Conservation (phyloP, 139 green algal genomes). For the Closterium sp. region DNA sequence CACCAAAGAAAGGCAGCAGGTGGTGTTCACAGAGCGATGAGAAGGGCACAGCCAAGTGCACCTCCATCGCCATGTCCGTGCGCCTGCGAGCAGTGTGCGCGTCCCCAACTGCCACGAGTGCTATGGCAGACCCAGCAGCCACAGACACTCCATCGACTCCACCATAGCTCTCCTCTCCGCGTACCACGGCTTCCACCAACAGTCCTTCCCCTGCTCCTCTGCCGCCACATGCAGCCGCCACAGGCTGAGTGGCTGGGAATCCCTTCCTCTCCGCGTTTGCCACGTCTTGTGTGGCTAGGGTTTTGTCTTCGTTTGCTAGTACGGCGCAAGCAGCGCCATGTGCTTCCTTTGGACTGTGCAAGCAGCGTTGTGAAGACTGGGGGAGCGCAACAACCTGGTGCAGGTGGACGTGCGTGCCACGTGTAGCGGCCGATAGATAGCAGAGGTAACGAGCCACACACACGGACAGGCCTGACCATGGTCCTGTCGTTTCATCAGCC, state of each 20-base stretch:
- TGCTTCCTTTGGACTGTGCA: neutral
- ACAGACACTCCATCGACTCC: neutral
- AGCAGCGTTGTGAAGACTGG: neutral
- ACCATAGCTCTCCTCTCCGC: neutral
- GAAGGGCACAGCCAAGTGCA: conserved; percentile 51
- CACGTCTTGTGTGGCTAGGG: neutral
- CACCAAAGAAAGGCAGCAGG: conserved; percentile 93
- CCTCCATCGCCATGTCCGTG: neutral
- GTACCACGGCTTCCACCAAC: neutral
- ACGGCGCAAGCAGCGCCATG: neutral
- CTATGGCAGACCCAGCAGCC: neutral
- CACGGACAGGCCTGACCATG: neutral
- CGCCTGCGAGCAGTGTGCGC: neutral
- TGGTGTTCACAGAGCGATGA: conserved; percentile 95
- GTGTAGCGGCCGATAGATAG: neutral
- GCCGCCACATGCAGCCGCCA: neutral
- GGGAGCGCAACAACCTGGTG: neutral
- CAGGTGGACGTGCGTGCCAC: neutral
- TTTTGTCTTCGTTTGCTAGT: neutral
- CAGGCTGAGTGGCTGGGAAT: neutral
- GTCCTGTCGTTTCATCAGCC: neutral
- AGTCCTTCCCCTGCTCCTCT: neutral
- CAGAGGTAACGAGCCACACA: neutral
- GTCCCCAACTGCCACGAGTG: neutral
- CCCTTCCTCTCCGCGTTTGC: neutral